Base-by-base conservation (phyloP, 1,284 basidiomycete genomes). In the Heterobasidion annosum region DNA sequence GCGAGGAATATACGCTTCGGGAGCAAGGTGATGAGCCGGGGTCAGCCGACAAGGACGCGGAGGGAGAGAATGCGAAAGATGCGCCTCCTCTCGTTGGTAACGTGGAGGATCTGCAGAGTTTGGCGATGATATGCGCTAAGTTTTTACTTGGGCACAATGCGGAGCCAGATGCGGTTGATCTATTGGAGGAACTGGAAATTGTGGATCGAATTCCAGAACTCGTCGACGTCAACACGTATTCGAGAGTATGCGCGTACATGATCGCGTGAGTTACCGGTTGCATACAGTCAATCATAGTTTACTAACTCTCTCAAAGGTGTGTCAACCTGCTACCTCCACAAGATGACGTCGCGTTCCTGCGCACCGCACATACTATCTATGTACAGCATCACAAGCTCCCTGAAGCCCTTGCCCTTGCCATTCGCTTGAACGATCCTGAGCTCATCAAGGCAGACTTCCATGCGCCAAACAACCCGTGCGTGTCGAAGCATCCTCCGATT, bases 211-310 rank as follows among this genome's bases (percentile, higher is more conserved):
- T 97, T 59, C 77, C 79, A 7, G 74, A 81, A 18, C 73, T 93
- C 56, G 86, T 96, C 25, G 93, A 97, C 65, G 80, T 86, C 51
- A 90, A 96, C 70, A 98, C 92, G 0, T 99, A 84, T 67, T 79
- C 79, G 52, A 85, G 97, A 53, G 95, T 99, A n/a, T 98, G 96
- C 65, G 85, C 91, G 56, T 99, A 99, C 71, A 98, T 99, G 92
- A 85, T 97, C 68, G 84, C 88, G 90, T 92, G 65, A 63, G 85
- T 74, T 18, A 15, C 10, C 25, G 2, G 16, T 16, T 10, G 19
- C 47, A 33, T 33, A 48, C 32, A 7, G 19, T 42, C 48, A 37
- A 25, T 4, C 0, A 25, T 5, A 25, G 5, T 25, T 25, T 4
- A 25, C 25, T 25, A 4, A 25, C n/a, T 7, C 8, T n/a, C 55